Conservation (phyloP, 2,329 filamentous ascomycete genomes). For the Fusarium nodosum region DNA sequence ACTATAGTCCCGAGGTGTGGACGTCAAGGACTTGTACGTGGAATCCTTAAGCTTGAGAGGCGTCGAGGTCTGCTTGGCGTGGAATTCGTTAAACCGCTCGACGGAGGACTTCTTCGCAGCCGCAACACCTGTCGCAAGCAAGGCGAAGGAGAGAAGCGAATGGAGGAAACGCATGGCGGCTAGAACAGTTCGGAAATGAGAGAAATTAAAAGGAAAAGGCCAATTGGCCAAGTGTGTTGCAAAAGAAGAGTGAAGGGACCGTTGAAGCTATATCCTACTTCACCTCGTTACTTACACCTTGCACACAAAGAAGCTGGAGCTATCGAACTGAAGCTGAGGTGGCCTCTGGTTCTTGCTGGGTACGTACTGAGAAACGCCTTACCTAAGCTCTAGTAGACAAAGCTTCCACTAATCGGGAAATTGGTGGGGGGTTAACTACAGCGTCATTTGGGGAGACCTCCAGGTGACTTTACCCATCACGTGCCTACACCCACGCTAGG, state of each 20-base stretch:
- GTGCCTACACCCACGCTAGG: slow-evolving; percentile 9
- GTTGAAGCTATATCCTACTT: slow-evolving; percentile 23
- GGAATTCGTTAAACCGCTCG: slow-evolving; percentile 79
- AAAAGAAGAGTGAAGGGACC: slow-evolving; percentile 18
- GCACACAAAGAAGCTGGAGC: slow-evolving; percentile 34
- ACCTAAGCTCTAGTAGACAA: slow-evolving; percentile 38
- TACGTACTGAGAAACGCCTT: slow-evolving; percentile 21
- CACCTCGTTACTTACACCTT: slow-evolving; percentile 23
- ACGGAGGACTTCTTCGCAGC: slow-evolving; percentile 73
- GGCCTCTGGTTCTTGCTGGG: slow-evolving; percentile 49
- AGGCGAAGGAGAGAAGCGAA: slow-evolving; percentile 72
- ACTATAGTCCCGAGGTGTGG: slow-evolving; percentile 84
- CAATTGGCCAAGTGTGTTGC: slow-evolving; percentile 43
- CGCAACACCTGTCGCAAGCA: slow-evolving; percentile 71
- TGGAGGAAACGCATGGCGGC: slow-evolving; percentile 77
- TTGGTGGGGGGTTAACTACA: background rate
- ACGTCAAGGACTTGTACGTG: slow-evolving; percentile 81
- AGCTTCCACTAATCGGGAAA: no score
- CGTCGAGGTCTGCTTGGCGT: slow-evolving; percentile 72
- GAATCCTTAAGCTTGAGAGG: slow-evolving; percentile 84
- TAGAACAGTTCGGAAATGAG: slow-evolving; percentile 8
- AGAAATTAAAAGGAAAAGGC: slow-evolving; percentile 21
- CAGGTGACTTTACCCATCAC: slow-evolving; percentile 16
- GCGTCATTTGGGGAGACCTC: slow-evolving; percentile 16
- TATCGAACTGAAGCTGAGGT: slow-evolving; percentile 53